phyloP scores from a whole-genome alignment of 805 yeast species.

The Candida ulmi region DNA sequence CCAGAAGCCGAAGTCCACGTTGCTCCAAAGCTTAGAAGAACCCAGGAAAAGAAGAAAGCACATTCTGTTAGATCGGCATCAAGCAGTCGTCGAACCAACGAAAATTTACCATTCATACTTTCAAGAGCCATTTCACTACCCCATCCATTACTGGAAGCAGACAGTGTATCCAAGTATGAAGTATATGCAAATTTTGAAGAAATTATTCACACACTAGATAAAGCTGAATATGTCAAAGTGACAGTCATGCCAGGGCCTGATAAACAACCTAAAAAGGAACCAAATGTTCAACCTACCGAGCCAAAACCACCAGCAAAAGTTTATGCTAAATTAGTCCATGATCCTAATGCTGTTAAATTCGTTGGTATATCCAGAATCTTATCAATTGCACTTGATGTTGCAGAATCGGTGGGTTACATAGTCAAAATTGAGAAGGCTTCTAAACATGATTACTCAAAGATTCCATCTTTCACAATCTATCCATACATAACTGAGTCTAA shows the following conservation, averaged over 20 bases:
- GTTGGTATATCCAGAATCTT: slow-evolving; percentile 51
- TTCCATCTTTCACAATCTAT: slow-evolving; percentile 42
- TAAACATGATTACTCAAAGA: slow-evolving; percentile 25
- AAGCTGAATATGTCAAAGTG: slow-evolving; percentile 41
- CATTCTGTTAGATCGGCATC: slow-evolving; percentile 20
- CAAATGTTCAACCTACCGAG: slow-evolving; percentile 6
- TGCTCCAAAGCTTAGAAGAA: slow-evolving; percentile 56
- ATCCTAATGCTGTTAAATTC: slow-evolving; percentile 27
- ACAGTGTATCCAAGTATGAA: slow-evolving; percentile 28
- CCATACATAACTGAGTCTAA: slow-evolving; percentile 41
- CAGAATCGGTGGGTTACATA: slow-evolving; percentile 44
- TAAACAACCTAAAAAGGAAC: slow-evolving; percentile 12
- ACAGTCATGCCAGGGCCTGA: slow-evolving; percentile 50
- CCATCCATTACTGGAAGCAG: slow-evolving; percentile 31
- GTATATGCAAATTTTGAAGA: slow-evolving; percentile 42
- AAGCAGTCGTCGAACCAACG: slow-evolving; percentile 16
- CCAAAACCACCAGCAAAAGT: slow-evolving; percentile 21
- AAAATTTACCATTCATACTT: slow-evolving; percentile 31
- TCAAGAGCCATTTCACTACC: slow-evolving; percentile 55
- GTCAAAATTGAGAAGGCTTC: slow-evolving; percentile 43
- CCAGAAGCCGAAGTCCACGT: slow-evolving; percentile 68
- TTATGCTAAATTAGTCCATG: slow-evolving; percentile 45
- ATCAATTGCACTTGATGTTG: slow-evolving; percentile 51
- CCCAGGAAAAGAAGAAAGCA: slow-evolving; percentile 17
- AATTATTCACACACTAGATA: slow-evolving; percentile 27